Evolutionary conservation across 1,284 basidiomycete genomes (phyloP), one percentile per base, ranked within the genome.

Genomic region (Chalciporus sp.): DNA sequence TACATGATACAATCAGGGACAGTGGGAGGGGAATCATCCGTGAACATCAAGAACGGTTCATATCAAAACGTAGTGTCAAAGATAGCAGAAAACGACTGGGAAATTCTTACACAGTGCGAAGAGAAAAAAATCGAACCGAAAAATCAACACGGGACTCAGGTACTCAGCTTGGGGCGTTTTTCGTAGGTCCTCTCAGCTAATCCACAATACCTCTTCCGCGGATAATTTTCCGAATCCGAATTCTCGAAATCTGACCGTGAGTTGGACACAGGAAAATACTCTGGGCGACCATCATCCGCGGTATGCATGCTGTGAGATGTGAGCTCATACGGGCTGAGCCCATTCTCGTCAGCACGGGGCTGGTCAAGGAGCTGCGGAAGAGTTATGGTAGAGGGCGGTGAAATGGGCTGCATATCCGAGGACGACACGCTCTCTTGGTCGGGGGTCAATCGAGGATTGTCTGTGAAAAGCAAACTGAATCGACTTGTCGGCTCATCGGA

Each of bases 251-350:
- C 74, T 53, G 72, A 76, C 49, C 72, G 72, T 51, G 75, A 76
- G 55, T 74, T 62, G n/a, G 72, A 76, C 23, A 76, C 64, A 1
- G 73, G 75, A n/a, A 70, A 70, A 68, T 73, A 73, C 59, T 70
- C 68, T n/a, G 70, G 55, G 37, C 64, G 67, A 27, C 58, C 62
- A 35, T 70, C 66, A 10, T 73, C 68, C 29, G 49, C 44, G 37
- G 42, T 10, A 28, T 54, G 61, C 20, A 69, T 49, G 37, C 56
- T 54, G 27, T 63, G 68, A 27, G 62, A 57, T 27, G 64, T 57
- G 3, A 69, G 49, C 17, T 69, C 70, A 35, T 72, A 69, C 35
- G 63, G 53, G 52, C 58, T 55, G 52, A 70, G 42, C 29, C 57
- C 58, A 9, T 58, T 59, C 53, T 70, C 66, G 31, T 66, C 54